A percentile compares a stretch with the other conserved stretches of the same genome.
Conservation (phyloP, 495 filamentous ascomycete species). For the Aspergillus baeticus region DNA sequence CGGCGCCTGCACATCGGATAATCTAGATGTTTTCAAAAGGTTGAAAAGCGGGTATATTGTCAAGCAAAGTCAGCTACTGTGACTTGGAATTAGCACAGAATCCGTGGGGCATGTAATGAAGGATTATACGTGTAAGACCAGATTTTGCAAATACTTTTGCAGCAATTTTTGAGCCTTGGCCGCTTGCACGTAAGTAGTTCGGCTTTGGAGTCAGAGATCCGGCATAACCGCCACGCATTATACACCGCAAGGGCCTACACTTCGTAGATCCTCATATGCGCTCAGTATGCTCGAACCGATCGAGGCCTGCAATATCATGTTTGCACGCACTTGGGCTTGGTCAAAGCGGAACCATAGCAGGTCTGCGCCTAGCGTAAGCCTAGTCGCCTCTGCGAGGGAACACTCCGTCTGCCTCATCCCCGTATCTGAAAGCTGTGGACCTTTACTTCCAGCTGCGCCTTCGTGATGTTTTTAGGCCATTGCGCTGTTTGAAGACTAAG, state of each 20-base stretch:
- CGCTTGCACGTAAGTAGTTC: no score
- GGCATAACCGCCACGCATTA: no score
- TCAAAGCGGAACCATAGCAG: no score
- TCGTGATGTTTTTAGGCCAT: neutral
- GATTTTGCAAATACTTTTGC: neutral
- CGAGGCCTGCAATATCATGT: no score
- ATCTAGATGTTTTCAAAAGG: conserved; percentile 20
- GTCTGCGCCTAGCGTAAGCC: neutral
- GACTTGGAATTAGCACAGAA: neutral
- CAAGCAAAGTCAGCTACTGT: neutral
- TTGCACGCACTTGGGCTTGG: no score
- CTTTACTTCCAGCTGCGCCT: neutral
- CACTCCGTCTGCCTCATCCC: no score
- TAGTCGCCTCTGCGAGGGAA: neutral
- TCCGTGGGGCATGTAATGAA: conserved; percentile 5
- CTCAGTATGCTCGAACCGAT: no score
- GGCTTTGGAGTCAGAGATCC: no score
- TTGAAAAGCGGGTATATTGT: conserved; percentile 14
- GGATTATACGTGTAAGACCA: neutral
- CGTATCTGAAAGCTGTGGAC: no score
- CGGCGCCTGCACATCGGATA: conserved; percentile 20
- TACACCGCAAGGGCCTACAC: no score
- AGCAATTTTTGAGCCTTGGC: no score
- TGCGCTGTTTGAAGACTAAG: neutral
- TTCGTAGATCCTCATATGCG: no score